Percentiles rank a stretch among this genome's conserved stretches.
These are phyloP conservation scores for Fusarium sp. DNA, from an alignment of 2,329 filamentous ascomycete genomes.

Conservation along the genomic window DNA sequence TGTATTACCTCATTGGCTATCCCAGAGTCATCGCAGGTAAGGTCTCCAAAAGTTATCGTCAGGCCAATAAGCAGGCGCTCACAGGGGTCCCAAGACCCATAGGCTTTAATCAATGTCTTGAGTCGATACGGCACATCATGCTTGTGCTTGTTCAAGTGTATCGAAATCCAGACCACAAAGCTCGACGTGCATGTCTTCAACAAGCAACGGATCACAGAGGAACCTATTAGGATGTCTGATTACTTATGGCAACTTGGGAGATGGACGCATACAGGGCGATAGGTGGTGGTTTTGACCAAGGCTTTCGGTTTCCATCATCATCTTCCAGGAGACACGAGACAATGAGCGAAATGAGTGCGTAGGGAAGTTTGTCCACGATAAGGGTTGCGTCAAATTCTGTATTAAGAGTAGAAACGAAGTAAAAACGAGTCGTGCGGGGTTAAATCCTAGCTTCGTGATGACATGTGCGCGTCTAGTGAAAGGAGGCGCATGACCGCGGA, in stretches of 20 bases:
- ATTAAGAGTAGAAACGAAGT: neutral
- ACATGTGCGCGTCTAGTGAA: neutral
- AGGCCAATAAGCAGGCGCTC: no score
- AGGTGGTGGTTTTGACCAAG: neutral
- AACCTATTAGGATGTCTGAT: neutral
- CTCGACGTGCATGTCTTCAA: neutral
- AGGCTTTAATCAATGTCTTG: no score
- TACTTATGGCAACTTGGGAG: neutral
- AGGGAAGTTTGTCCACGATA: neutral
- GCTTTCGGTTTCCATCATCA: neutral
- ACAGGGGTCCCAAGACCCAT: no score
- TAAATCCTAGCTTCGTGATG: neutral
- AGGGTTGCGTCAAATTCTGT: neutral
- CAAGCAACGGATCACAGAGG: neutral
- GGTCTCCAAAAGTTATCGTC: no score
- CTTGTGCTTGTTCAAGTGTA: no score
- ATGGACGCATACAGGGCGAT: constrained; percentile 9
- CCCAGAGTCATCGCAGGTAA: no score
- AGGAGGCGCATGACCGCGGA: neutral
- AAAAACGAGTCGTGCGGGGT: neutral
- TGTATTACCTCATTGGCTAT: no score
- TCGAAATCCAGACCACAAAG: neutral
- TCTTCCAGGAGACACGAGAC: neutral
- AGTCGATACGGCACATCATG: no score
- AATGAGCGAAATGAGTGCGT: neutral